phyloP scores from a whole-genome alignment of 2,329 filamentous ascomycete genomes.

The Trichoderma semiorbis region DNA sequence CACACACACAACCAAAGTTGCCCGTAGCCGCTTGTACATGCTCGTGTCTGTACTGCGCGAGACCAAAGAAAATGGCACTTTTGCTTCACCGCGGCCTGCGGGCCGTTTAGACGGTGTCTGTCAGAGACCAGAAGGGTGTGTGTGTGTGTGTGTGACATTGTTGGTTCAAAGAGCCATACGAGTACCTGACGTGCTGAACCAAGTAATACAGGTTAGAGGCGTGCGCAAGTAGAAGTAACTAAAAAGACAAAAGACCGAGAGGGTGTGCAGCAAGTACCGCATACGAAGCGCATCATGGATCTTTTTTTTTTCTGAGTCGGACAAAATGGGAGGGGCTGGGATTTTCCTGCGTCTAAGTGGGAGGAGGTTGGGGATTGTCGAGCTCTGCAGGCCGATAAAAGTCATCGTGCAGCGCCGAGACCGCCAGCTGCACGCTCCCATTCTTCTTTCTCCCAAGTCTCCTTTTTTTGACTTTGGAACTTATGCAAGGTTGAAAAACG shows the following conservation, averaged over 20 bases:
- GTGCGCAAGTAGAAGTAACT: background rate
- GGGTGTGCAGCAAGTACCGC: conserved; percentile 3
- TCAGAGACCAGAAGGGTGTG: background rate
- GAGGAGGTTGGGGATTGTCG: conserved; percentile 35
- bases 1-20: background rate
- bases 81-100: conserved; percentile 13
- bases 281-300: background rate
- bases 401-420: conserved; percentile 32
- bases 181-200: background rate
- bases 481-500: background rate
- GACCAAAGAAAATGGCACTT: background rate
- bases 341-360: conserved; percentile 27
- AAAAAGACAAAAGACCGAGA: background rate
- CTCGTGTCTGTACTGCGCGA: background rate
- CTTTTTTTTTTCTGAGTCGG: conserved; percentile 13
- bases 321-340: conserved; percentile 29
- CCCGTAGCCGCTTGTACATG: background rate
- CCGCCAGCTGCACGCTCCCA: conserved; percentile 22
- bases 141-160: background rate
- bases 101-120: background rate
- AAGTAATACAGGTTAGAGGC: background rate
- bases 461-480: conserved; percentile 12
- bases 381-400: conserved; percentile 30
- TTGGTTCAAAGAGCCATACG: background rate
- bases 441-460: background rate